Evolutionary conservation across 2,329 filamentous ascomycete species (phyloP).

Genomic region (Xylariaceae sp.): DNA sequence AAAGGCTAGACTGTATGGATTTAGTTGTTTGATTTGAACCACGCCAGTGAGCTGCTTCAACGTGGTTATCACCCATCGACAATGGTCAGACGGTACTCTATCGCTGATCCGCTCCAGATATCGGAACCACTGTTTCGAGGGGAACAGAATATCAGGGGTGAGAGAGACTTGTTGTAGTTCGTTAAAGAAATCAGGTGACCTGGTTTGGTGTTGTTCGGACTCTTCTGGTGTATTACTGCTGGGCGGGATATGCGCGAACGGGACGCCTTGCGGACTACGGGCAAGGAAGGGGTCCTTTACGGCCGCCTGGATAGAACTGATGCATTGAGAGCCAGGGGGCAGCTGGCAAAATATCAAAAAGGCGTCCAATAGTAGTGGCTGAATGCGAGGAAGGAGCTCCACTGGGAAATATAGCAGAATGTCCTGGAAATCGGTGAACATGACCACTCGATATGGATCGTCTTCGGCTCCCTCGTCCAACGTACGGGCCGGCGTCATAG

Average conservation of each 20-base stretch:
- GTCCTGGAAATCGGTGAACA: conserved; percentile 69
- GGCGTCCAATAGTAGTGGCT: conserved; percentile 55
- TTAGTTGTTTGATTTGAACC: conserved; percentile 48
- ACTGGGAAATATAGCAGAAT: conserved; percentile 52
- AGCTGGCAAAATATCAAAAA: conserved; percentile 65
- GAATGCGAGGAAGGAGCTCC: conserved; percentile 32
- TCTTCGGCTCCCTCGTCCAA: conserved; percentile 70
- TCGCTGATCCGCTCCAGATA: conserved; percentile 31
- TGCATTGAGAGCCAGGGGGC: conserved; percentile 42
- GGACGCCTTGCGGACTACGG: conserved; percentile 33
- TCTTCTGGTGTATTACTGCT: neutral
- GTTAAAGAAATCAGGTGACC: conserved; percentile 23
- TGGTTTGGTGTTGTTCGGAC: conserved; percentile 17
- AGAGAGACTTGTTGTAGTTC: conserved; percentile 25
- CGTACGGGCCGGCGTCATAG: conserved; percentile 63
- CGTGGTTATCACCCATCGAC: conserved; percentile 45
- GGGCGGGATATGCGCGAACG: conserved; percentile 6
- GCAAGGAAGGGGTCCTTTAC: conserved; percentile 49
- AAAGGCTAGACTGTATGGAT: conserved; percentile 66
- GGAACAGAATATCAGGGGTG: conserved; percentile 48
- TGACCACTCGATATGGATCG: conserved; percentile 76
- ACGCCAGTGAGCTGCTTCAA: conserved; percentile 53
- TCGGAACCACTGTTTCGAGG: conserved; percentile 40
- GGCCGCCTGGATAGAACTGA: conserved; percentile 32
- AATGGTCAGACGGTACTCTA: conserved; percentile 33